Percentiles rank a stretch among this genome's conserved stretches.
Conservation (phyloP, 2,329 filamentous ascomycete genomes). For the Ustilaginoidea virens region DNA sequence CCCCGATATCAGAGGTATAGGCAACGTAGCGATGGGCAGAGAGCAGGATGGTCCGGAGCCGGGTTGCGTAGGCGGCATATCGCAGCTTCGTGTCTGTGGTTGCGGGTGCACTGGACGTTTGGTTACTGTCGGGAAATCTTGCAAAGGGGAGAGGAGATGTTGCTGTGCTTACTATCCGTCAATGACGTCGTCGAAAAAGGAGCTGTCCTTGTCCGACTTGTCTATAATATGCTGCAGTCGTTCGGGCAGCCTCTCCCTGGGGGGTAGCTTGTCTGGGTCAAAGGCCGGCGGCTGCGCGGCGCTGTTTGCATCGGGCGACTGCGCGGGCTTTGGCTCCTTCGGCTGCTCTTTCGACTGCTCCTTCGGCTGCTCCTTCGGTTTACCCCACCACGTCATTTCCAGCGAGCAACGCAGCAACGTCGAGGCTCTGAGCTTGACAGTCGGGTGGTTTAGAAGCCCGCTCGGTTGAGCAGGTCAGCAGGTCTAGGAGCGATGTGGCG, state of each 20-base stretch:
- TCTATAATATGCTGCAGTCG: constrained; percentile 43
- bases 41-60: constrained; percentile 72
- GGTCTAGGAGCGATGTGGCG: no score
- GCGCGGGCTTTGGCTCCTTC: constrained; percentile 12
- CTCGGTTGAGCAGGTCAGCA: no score
- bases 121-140: constrained; percentile 6
- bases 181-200: constrained; percentile 61
- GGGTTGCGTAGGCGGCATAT: constrained; percentile 83
- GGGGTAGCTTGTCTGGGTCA: constrained; percentile 31
- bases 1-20: constrained; percentile 92
- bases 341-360: constrained; percentile 4
- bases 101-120: constrained; percentile 33
- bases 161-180: constrained; percentile 56
- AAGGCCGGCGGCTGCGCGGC: constrained; percentile 16
- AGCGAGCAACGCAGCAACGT: constrained; percentile 12
- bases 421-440: constrained; percentile 10
- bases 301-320: constrained; percentile 4
- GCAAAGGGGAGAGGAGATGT: constrained; percentile 2
- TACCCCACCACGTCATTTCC: constrained; percentile 28
- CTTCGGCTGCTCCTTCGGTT: constrained; percentile 19
- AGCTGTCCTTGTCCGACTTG: constrained; percentile 46
- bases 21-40: constrained; percentile 92
- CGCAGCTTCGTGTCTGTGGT: constrained; percentile 75
- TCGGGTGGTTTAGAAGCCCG: no score
- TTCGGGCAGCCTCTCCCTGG: constrained; percentile 34